These are phyloP conservation scores for Dioscorea alata DNA, from an alignment of 106 monocot genomes.

Conservation along the genomic window DNA sequence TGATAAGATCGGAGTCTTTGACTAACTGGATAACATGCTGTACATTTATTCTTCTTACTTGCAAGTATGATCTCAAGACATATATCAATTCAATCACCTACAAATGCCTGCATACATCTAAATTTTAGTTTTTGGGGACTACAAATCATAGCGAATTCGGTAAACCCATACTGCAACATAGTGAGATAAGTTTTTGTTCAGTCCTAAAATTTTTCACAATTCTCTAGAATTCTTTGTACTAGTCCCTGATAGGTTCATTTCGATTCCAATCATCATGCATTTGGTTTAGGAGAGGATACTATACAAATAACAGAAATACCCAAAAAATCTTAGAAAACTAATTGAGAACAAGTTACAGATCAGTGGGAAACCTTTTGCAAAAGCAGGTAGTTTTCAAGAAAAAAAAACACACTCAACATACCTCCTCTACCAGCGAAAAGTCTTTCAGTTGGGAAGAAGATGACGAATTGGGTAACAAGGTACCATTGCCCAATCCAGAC, in stretches of 20 bases:
- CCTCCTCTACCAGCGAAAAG: constrained; percentile 78
- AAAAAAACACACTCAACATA: constrained; percentile 17
- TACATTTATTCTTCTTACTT: neutral
- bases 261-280: neutral
- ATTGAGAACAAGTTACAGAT: neutral
- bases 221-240: too few relatives aligned
- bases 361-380: too few relatives aligned
- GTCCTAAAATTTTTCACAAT: too few relatives aligned
- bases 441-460: constrained; percentile 78
- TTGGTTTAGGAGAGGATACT: neutral
- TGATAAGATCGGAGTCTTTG: neutral
- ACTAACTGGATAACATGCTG: neutral
- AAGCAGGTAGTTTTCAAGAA: neutral
- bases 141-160: too few relatives aligned
- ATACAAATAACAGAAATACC: neutral
- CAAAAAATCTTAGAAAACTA: neutral
- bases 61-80: neutral
- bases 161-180: too few relatives aligned
- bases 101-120: neutral
- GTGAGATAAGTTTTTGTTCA: too few relatives aligned
- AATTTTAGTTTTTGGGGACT: neutral
- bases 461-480: constrained; percentile 58
- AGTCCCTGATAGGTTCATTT: too few relatives aligned
- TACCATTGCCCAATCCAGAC: constrained; percentile 69
- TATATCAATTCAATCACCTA: neutral